Evolutionary conservation across 2,329 filamentous ascomycete genomes (phyloP).

Genomic region (Fusarium sp.): DNA sequence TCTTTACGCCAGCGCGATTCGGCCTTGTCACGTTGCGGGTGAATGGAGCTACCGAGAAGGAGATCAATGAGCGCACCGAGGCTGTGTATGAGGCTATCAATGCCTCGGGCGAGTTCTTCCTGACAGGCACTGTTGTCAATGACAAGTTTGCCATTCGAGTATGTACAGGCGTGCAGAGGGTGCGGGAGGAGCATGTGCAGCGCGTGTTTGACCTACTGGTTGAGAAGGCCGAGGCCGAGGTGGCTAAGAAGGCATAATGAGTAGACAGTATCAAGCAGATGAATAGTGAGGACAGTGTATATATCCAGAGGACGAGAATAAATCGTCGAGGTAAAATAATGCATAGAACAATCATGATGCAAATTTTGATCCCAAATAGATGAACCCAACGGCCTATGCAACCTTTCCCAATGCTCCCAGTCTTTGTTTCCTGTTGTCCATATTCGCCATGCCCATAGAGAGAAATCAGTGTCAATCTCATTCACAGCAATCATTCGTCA

Average conservation of each 20-base stretch:
- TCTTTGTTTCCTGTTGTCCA: neutral
- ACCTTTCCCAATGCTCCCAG: slow-evolving; percentile 3
- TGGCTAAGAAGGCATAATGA: slow-evolving; percentile 23
- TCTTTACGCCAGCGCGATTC: slow-evolving; percentile 83
- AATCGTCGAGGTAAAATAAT: too few relatives aligned
- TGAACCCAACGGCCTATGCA: neutral
- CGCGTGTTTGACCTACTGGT: slow-evolving; percentile 83
- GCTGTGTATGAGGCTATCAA: slow-evolving; percentile 84
- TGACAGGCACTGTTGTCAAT: slow-evolving; percentile 83
- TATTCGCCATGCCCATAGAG: slow-evolving; percentile 5
- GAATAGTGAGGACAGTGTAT: neutral
- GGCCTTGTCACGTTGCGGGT: slow-evolving; percentile 84
- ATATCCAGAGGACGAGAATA: too few relatives aligned
- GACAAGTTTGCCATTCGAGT: slow-evolving; percentile 86
- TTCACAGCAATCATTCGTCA: slow-evolving; percentile 12
- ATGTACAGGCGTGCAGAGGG: slow-evolving; percentile 78
- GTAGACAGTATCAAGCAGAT: neutral
- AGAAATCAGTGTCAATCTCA: neutral
- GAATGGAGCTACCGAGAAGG: slow-evolving; percentile 60
- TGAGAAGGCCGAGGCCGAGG: slow-evolving; percentile 66
- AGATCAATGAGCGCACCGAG: slow-evolving; percentile 79
- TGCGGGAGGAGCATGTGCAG: slow-evolving; percentile 81
- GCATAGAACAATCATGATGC: too few relatives aligned
- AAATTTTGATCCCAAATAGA: too few relatives aligned
- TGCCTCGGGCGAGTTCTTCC: slow-evolving; percentile 81